A percentile compares a stretch with the other conserved stretches of the same genome.
phyloP scores from a whole-genome alignment of 768 basidiomycete species.

The Tubosaeta brunneosetosa region DNA sequence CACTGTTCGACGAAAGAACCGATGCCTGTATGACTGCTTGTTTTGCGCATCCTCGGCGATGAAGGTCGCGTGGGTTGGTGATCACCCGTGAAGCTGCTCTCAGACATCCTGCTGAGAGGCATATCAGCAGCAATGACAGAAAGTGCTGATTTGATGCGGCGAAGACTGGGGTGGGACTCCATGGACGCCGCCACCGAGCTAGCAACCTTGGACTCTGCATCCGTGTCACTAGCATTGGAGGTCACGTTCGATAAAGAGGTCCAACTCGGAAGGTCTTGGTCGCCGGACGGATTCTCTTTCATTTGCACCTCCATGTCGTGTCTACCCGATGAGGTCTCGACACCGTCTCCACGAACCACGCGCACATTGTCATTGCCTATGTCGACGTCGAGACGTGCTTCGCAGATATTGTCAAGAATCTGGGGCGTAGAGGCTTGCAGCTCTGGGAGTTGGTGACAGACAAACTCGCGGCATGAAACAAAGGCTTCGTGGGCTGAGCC shows the following conservation, averaged over 20 bases:
- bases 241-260: slow-evolving; percentile 7
- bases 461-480: slow-evolving; percentile 65
- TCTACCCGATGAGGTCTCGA: slow-evolving; percentile 43
- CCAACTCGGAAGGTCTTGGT: slow-evolving; percentile 51
- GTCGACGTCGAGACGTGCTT: slow-evolving; percentile 62
- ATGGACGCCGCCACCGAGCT: slow-evolving; percentile 6
- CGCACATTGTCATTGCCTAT: slow-evolving; percentile 63
- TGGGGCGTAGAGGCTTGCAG: slow-evolving; percentile 48
- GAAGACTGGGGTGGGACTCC: slow-evolving; percentile 16
- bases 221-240: slow-evolving; percentile 1
- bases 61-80: slow-evolving; percentile 32
- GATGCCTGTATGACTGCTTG: slow-evolving; percentile 54
- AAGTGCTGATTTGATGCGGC: slow-evolving; percentile 31
- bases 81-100: slow-evolving; percentile 1
- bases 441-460: slow-evolving; percentile 53
- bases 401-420: slow-evolving; percentile 48
- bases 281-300: slow-evolving; percentile 20
- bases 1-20: slow-evolving; percentile 56
- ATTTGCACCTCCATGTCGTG: slow-evolving; percentile 39
- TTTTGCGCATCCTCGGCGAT: slow-evolving; percentile 45
- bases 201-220: slow-evolving; percentile 3
- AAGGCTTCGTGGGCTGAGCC: slow-evolving; percentile 62
- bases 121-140: slow-evolving; percentile 22
- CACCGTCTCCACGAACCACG: slow-evolving; percentile 72
- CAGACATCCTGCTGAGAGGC: slow-evolving; percentile 10